phyloP scores from a whole-genome alignment of 108 stramenopile species.

The Stephanodiscus triporus region DNA sequence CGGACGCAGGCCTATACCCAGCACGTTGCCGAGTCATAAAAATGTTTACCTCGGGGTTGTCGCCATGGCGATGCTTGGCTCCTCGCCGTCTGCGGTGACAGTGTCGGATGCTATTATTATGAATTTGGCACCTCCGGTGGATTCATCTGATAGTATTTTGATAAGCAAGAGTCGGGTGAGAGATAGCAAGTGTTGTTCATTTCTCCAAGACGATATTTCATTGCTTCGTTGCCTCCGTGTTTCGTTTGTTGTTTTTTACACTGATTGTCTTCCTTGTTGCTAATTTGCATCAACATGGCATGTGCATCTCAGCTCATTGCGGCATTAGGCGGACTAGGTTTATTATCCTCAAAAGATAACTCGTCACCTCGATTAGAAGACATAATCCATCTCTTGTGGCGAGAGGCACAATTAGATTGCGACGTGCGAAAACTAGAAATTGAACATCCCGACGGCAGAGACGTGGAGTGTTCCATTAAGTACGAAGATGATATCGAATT shows the following conservation, averaged over 20 bases:
- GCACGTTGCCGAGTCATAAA: conserved; percentile 74
- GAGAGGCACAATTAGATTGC: conserved; percentile 28
- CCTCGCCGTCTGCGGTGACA: conserved; percentile 67
- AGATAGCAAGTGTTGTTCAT: conserved; percentile 35
- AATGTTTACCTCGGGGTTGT: conserved; percentile 69
- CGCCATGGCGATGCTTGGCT: conserved; percentile 69
- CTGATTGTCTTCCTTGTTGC: background rate
- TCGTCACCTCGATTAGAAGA: conserved; percentile 24
- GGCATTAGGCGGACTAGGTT: conserved; percentile 26
- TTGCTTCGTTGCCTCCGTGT: background rate
- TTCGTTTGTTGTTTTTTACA: background rate
- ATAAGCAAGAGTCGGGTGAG: conserved; percentile 75
- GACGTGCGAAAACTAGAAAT: conserved; percentile 8
- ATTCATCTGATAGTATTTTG: conserved; percentile 58
- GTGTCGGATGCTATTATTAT: conserved; percentile 68
- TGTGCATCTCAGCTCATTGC: conserved; percentile 23
- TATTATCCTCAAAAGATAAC: conserved; percentile 8
- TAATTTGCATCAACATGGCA: no score
- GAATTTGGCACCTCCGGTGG: conserved; percentile 64
- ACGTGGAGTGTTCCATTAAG: conserved; percentile 43
- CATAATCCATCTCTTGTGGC: conserved; percentile 41
- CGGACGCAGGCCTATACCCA: conserved; percentile 79
- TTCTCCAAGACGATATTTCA: conserved; percentile 28
- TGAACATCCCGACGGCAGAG: conserved; percentile 18
- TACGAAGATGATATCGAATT: conserved; percentile 54